phyloP scores from a whole-genome alignment of 2,329 filamentous ascomycete species.

The Apiospora sp. region DNA sequence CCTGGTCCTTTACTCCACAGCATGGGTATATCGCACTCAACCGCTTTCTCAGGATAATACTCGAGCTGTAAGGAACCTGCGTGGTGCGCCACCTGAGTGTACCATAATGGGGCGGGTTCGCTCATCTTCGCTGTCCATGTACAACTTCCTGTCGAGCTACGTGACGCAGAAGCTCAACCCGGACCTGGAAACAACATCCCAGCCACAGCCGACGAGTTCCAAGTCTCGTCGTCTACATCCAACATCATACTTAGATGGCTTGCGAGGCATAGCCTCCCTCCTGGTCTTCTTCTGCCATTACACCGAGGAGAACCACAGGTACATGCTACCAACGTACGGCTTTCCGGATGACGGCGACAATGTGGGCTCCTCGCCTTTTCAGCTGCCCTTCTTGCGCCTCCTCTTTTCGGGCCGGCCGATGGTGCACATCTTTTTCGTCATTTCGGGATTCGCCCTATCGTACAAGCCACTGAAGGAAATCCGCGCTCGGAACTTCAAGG shows the following conservation, averaged over 20 bases:
- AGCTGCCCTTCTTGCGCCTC: slow-evolving; percentile 63
- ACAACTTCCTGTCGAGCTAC: slow-evolving; percentile 44
- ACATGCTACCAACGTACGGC: slow-evolving; percentile 46
- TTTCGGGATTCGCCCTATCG: slow-evolving; percentile 57
- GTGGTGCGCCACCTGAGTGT: background rate
- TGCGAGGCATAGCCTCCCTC: slow-evolving; percentile 57
- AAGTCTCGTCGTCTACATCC: slow-evolving; percentile 40
- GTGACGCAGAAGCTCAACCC: slow-evolving; percentile 43
- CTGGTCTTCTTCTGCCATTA: slow-evolving; percentile 58
- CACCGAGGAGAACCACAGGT: slow-evolving; percentile 49
- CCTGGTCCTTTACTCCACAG: background rate
- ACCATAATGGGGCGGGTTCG: background rate
- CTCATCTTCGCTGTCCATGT: slow-evolving; percentile 7
- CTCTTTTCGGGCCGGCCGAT: slow-evolving; percentile 63
- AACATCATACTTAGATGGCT: slow-evolving; percentile 57
- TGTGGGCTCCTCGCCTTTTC: slow-evolving; percentile 45
- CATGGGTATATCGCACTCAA: background rate
- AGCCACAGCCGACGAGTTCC: slow-evolving; percentile 27
- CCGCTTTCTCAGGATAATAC: background rate
- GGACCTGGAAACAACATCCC: slow-evolving; percentile 32
- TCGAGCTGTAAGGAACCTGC: background rate
- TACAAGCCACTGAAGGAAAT: slow-evolving; percentile 53
- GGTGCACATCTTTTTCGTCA: slow-evolving; percentile 61
- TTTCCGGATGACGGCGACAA: slow-evolving; percentile 45
- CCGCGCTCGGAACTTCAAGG: slow-evolving; percentile 47